Evolutionary conservation across 1,284 basidiomycete species (phyloP), one percentile per base, ranked within the genome.

Genomic region (Inonotus hispidus): DNA sequence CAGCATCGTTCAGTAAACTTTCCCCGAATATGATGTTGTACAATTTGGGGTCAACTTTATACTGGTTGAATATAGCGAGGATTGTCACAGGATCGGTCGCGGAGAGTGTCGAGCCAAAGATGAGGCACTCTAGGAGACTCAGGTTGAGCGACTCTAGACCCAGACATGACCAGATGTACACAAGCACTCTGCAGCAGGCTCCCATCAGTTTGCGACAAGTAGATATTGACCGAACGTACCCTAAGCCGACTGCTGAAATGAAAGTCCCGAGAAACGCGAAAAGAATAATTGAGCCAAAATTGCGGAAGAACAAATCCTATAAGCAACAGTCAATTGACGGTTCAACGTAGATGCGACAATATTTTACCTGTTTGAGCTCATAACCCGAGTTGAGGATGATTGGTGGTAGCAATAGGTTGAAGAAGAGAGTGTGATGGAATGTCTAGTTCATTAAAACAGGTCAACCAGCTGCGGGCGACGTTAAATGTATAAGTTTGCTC

Each of bases 31-130:
- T 99, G 75, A 99, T 86, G 58, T 88, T 92, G 77, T 99, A 99
- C 3, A 99, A 82, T 73, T 98, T 97, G 0, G 97, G 95, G 73
- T 99, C 96, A 63, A 99, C 96, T 73, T 98, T 97, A 78, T 97
- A 93, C 65, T 96, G 93, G 69, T 98, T 95, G 81, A 99, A 99
- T 66, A 99, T 99, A 53, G 96, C 93, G 27, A 99, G 81, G 71
- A 99, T 98, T 1, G 97, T 99, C 37, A 99, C 95, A 0, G 96
- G 97, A 71, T 99, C 96, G 32, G 97, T 99, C 0, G 97, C 96
- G 35, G 93, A 96, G 13, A 99, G 79, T 1, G 96, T 98, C 6
- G 95, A 97, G 35, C 96, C 96, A 71, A 98, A 98, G 52, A 91
- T 93, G 45, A 99, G 83, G 71, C 96, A 98, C 74, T 99, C 97